phyloP scores from a whole-genome alignment of 1,139 yeast species.

The Zygoascus meyerae region DNA sequence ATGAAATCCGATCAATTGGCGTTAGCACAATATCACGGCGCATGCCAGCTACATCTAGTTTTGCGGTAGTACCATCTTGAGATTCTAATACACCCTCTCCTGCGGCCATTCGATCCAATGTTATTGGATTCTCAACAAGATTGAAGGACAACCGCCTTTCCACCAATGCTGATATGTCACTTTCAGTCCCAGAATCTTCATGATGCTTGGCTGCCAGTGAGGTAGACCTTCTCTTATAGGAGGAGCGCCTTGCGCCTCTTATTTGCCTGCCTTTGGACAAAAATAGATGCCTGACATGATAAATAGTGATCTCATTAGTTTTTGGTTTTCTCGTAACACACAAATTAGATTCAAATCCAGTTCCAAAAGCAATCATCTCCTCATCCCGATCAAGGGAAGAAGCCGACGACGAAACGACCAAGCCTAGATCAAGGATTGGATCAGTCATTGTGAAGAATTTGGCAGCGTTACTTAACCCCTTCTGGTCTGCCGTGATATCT shows the following conservation, averaged over 20 bases:
- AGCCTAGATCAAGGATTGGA: conserved; percentile 63
- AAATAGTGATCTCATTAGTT: conserved; percentile 20
- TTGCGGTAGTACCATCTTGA: conserved; percentile 8
- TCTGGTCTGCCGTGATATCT: conserved; percentile 26
- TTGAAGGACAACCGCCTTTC: conserved; percentile 22
- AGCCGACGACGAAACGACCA: conserved; percentile 64
- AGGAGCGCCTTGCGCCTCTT: conserved; percentile 14
- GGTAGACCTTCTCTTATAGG: conserved; percentile 15
- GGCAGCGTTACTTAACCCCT: conserved; percentile 20
- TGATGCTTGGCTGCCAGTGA: conserved; percentile 20
- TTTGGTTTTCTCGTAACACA: conserved; percentile 25
- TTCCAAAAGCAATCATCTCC: conserved; percentile 36
- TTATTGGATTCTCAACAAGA: conserved; percentile 17
- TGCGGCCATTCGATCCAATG: conserved; percentile 20
- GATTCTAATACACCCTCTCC: conserved; percentile 17
- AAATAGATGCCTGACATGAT: conserved; percentile 25
- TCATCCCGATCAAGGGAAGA: conserved; percentile 58
- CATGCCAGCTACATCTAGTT: conserved; percentile 27
- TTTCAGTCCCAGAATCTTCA: conserved; percentile 15
- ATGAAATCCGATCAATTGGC: conserved; percentile 29
- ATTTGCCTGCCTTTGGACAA: conserved; percentile 10
- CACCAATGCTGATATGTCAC: conserved; percentile 17
- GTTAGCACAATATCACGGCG: conserved; percentile 67
- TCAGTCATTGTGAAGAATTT: conserved; percentile 60
- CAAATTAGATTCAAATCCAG: conserved; percentile 18